phyloP scores from a whole-genome alignment of 2,329 filamentous ascomycete genomes.

The Shiraia bambusicola region DNA sequence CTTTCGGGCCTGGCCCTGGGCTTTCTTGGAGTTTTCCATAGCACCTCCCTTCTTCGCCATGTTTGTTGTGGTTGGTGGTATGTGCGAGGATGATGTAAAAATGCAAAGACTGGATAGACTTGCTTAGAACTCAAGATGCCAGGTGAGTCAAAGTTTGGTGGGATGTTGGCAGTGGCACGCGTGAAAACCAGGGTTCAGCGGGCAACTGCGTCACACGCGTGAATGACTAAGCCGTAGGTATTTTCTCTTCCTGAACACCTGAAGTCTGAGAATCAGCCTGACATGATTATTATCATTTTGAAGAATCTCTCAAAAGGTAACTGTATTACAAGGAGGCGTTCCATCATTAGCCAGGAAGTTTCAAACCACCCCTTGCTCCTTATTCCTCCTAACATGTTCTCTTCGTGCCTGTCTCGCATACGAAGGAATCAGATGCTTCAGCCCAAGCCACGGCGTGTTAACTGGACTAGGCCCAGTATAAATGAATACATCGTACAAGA shows the following conservation, averaged over 20 bases:
- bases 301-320: no score
- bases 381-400: constrained; percentile 27
- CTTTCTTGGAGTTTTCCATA: constrained; percentile 79
- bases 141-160: constrained; percentile 18
- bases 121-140: neutral
- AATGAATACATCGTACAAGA: constrained; percentile 47
- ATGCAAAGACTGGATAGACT: neutral
- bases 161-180: constrained; percentile 9
- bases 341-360: no score
- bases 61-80: constrained; percentile 3
- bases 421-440: constrained; percentile 52
- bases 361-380: constrained; percentile 33
- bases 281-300: neutral
- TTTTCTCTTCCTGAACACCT: neutral
- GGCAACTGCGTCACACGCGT: constrained; percentile 13
- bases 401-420: constrained; percentile 23
- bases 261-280: neutral
- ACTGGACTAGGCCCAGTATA: constrained; percentile 71
- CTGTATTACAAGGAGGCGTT: no score
- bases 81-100: neutral
- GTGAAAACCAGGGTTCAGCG: constrained; percentile 9
- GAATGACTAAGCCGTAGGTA: constrained; percentile 14
- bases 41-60: constrained; percentile 56
- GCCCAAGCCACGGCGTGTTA: constrained; percentile 66
- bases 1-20: constrained; percentile 85